Evolutionary conservation across 75 land plant species (phyloP), one percentile per base, ranked within the genome.

Genomic region (Selaginella tamariscina): DNA sequence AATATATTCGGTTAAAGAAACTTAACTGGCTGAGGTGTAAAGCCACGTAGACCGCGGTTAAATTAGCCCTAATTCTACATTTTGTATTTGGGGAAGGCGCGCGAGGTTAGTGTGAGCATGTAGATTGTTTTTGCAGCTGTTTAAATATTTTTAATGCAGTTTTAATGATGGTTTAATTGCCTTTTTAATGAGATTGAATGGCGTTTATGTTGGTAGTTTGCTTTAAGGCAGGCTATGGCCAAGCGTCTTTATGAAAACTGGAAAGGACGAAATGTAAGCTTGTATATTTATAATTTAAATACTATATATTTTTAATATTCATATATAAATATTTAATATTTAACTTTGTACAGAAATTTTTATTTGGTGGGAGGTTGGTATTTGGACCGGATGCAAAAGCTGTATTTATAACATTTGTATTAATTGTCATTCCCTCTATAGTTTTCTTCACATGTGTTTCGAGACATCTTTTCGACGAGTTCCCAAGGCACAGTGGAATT

Each of bases 381-480:
- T 84, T 91, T 80, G 97, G 97, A 26, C 97, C 97, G 20, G 93
- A 88, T 82, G 91, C 66, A 28, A 76, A 88, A 65, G 83, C 89
- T 1, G 60, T 91, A 65, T 32, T 67, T 2, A 30, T 91, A 0
- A 83, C 97, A 0, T 33, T 91, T 31, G 71, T 70, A 56, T 71
- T 91, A 0, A 83, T 91, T 27, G 67, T 79, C 1, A 71, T 69
- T 24, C 97, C 97, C 0, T 75, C 82, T 1, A 65, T 68, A 26
- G 27, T 84, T 2, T 91, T 91, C 63, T 82, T 71, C 62, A 68
- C 66, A 0, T 91, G 85, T 70, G 84, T 88, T 32, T 78, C 81
- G 1, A 64, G 72, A 20, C 63, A 74, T 30, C 68, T 91, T 26
- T 44, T 82, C 5, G 32, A 85, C 65, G 79, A 83, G 31, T 82